Evolutionary conservation across 768 basidiomycete genomes (phyloP), one percentile per base, ranked within the genome.

Genomic region (Austroboletus festivus): DNA sequence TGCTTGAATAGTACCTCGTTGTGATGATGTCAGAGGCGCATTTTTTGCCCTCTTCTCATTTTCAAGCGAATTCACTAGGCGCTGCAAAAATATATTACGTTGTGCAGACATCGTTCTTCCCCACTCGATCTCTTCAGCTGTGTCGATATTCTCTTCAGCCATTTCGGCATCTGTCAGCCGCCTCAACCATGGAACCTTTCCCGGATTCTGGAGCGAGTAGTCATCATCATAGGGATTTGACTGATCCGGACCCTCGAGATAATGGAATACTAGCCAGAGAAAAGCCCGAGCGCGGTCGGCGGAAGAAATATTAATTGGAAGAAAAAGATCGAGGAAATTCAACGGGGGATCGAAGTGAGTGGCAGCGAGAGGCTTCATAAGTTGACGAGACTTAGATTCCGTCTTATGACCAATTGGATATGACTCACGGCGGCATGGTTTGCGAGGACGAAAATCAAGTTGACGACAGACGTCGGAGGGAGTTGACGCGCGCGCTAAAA

Each of bases 391-490:
- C 21, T 38, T 44, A 46, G 31, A 48, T 51, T 43, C 28, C 48
- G 51, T 45, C 40, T 35, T 41, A 8, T 3, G 5, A 52, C 10
- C 24, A 23, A n/a, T 12, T n/a, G 23, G 19, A 39, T 20, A 28
- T 42, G 26, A 75, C 80, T 63, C 68, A 92, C 89, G 24, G 81
- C 78, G 40, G 87, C 82, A 57, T 90, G 86, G 57, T 83, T 86
- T 23, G 86, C 79, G 39, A 94, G 75, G 38, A 91, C 81, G 60
- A 94, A 94, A 40, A 94, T 78, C 38, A 93, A 73, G 63, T 93
- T 92, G 46, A 90, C 86, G 18, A 93, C 78, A 53, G 86, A 91
- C 10, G 93, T 93, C 10, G 92, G 83, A 40, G 93, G 93, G 21
- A 76, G 73, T 48, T 77, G 71, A 24, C 81, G 82, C 40, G 72